Evolutionary conservation across 2,329 filamentous ascomycete genomes (phyloP), one percentile per base, ranked within the genome.

Genomic region (Penicillium concentricum): DNA sequence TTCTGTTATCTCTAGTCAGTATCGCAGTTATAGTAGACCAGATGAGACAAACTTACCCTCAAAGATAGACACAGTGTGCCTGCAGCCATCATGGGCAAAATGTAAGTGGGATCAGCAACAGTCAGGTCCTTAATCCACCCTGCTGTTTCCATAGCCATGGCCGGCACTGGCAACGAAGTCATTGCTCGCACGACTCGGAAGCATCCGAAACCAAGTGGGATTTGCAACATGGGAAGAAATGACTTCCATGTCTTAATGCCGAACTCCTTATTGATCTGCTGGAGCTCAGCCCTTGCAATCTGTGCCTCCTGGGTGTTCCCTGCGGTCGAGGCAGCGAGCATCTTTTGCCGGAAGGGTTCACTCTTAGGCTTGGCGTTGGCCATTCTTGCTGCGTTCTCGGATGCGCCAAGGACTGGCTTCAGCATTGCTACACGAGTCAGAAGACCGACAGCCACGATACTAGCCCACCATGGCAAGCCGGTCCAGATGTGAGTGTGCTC

Each of bases 41-140:
- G 15, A 18, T 24, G 28, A 13, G 2, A 15, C 5, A 13, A 45
- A 75, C 80, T 58, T 77, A 87, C 86, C 76, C 79, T 80, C 55
- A 91, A 76, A 49, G 85, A 81, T 28, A 78, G 63, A 63, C 82
- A 83, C 73, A 89, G 82, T 52, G 85, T 69, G 8, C 69, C 73
- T 1, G 86, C 82, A 3, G 86, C 85, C 1, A 81, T 56, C 3
- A 85, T 61, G 2, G 94, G 94, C 32, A 97, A 77, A 39, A 94
- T 72, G 65, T 84, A 93, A 67, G 82, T 87, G 0, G 94, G 93
- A 73, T 99, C 94, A 2, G 84, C 73, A 22, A 86, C 70, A 0
- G 91, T 87, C 60, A 99, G 75, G 72, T 97, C 89, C 2, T 79
- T 76, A 63, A 97, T 84, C 94, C 94, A 99, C 39, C 87, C 76